Evolutionary conservation across 208 protist genomes (phyloP), one percentile per base, ranked within the genome.

Genomic region (Wallacemonas sp.): DNA sequence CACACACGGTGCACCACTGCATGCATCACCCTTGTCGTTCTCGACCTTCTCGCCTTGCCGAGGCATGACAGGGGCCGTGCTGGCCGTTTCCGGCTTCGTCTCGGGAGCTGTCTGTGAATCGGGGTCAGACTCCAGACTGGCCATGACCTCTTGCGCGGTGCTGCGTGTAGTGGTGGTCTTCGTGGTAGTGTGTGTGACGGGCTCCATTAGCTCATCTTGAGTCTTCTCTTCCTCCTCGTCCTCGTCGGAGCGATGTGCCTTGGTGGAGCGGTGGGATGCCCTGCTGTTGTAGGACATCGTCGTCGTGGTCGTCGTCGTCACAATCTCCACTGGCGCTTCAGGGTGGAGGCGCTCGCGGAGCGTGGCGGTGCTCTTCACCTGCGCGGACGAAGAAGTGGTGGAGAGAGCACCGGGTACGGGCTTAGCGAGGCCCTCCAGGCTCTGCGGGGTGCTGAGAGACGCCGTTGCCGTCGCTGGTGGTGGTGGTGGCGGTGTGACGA

Each of bases 251-350:
- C 19, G 26, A 11, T 31, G 15, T 15, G 3, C 19, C 5, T 41
- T 41, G 21, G 17, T 38, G 2, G 38, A 19, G 27, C 19, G 47
- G 27, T 8, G 47, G 9, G 47, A 27, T 11, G 6, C 47, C 14
- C 14, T 41, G 36, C 14, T 27, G n/a, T 31, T 55, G 26, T 55
- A 55, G 8, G 47, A 55, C 47, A 55, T 55, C 0, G 47, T 55
- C 27, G 47, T 55, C 47, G 19, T 55, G 12, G 47, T 55, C 19
- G 47, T 55, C 8, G 27, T 55, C 47, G 47, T 55, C 24, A 55
- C 47, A 27, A 55, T 27, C 47, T 55, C 47, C 21, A 55, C 9
- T 9, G 12, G 47, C 15, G 27, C 47, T 9, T 55, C 8, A 27
- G 47, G 47, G 11, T 33, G 19, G 12, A 55, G 47, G 14, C 27